These are phyloP conservation scores for Tephrocybe sp. DNA, from an alignment of 768 basidiomycete genomes.

Conservation along the genomic window DNA sequence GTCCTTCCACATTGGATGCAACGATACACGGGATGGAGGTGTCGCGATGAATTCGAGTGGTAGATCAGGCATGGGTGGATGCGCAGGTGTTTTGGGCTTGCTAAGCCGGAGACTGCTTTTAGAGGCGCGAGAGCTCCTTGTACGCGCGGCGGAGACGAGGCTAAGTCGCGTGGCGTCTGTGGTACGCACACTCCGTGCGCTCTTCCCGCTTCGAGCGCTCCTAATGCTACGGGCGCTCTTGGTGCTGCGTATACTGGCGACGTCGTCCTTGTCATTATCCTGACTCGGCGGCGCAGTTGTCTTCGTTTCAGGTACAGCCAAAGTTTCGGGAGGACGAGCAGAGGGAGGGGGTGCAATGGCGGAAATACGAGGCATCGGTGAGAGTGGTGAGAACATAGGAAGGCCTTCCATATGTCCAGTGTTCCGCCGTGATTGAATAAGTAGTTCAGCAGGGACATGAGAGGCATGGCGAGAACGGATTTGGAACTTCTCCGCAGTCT, in stretches of 20 bases:
- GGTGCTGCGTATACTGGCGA: constrained; percentile 37
- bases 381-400: constrained; percentile 15
- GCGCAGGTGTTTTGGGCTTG: constrained; percentile 20
- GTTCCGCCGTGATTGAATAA: constrained; percentile 11
- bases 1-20: constrained; percentile 9
- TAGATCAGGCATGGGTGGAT: constrained; percentile 32
- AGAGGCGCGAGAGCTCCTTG: constrained; percentile 60
- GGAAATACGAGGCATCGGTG: constrained; percentile 15
- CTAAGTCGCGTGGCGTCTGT: constrained; percentile 23
- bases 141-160: constrained; percentile 61
- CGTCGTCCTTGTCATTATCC: constrained; percentile 31
- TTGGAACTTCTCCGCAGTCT: constrained; percentile 43
- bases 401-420: constrained; percentile 13
- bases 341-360: constrained; percentile 2
- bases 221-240: constrained; percentile 32
- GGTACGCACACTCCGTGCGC: constrained; percentile 26
- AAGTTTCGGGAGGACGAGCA: not conserved
- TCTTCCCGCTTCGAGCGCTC: constrained; percentile 34
- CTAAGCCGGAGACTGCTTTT: constrained; percentile 67
- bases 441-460: constrained; percentile 8
- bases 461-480: constrained; percentile 26
- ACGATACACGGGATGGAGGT: constrained; percentile 7
- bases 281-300: constrained; percentile 3
- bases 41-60: constrained; percentile 19
- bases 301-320: not conserved